Evolutionary conservation across 75 land plant genomes (phyloP), one percentile per base, ranked within the genome.

Genomic region (Sequoiadendron giganteum): DNA sequence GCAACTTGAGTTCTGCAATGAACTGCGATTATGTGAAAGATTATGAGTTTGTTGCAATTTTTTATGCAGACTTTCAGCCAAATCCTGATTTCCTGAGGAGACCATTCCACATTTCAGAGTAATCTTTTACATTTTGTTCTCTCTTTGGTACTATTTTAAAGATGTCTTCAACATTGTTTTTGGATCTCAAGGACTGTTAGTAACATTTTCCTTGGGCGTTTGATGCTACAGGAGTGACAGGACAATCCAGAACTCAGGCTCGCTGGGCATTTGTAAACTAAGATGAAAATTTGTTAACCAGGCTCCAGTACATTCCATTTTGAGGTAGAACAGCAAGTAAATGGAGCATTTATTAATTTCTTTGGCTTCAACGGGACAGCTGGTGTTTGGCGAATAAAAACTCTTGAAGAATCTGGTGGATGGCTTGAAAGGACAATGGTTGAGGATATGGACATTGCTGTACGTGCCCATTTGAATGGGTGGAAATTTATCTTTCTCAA

Each of bases 1-100:
- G 95, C 6, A 91, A 95, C 86, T 90, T 95, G 18, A 93, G 91
- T 49, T 92, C 97, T 65, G 93, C 97, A 1, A 95, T 95, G 93
- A 54, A 80, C 21, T 95, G 94, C 86, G 94, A 93, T 39, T 95
- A 94, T 87, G 94, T 95, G 38, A 94, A 94, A 80, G 90, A 95
- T 87, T 94, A 92, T 86, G 95, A 95, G 34, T 95, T 93, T 86
- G 93, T 94, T 70, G 91, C 94, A n/a, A 93, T 94, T 43, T 90
- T 95, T 72, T 93, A 95, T 87, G 94, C 93, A 9, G 94, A 94
- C 76, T 93, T 95, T 78, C 93, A 93, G 84, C 97, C 97, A 13
- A 92, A 90, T 75, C 90, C 92, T n/a, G 96, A 94, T 85, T 92
- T 95, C 85, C 90, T 94, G 28, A 93, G 90, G 85, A 91, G 1